These are phyloP conservation scores for Cercospora sp. DNA, from an alignment of 2,329 filamentous ascomycete genomes.

Conservation along the genomic window DNA sequence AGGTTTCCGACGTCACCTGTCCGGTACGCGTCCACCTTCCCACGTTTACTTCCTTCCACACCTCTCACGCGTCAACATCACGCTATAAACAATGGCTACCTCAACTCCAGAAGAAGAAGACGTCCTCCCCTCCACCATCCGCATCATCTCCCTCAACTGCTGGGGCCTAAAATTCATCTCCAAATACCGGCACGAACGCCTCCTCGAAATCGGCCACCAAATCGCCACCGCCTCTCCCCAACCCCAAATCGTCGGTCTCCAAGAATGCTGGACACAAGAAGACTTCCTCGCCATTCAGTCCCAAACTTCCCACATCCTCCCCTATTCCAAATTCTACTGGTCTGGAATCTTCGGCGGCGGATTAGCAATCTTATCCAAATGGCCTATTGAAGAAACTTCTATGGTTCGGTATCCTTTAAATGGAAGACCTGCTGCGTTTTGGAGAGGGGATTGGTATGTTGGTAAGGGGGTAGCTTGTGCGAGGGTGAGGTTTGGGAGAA, in stretches of 20 bases:
- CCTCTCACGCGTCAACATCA: not conserved
- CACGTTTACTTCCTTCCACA: not conserved
- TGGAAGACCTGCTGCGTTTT: slow-evolving; percentile 89
- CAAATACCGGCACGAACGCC: slow-evolving; percentile 71
- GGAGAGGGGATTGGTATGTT: slow-evolving; percentile 92
- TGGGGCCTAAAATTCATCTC: slow-evolving; percentile 93
- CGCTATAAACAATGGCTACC: not conserved
- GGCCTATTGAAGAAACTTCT: slow-evolving; percentile 85
- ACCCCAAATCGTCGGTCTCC: slow-evolving; percentile 86
- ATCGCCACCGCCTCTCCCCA: slow-evolving; percentile 66
- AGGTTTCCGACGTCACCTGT: not conserved
- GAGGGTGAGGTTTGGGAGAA: slow-evolving; percentile 68
- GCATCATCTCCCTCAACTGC: slow-evolving; percentile 88
- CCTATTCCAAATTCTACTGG: slow-evolving; percentile 90
- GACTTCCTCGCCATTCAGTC: slow-evolving; percentile 79
- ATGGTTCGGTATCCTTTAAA: slow-evolving; percentile 91
- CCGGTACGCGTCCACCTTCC: not conserved
- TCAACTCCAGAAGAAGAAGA: not conserved
- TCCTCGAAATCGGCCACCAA: slow-evolving; percentile 79
- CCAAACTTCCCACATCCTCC: slow-evolving; percentile 71
- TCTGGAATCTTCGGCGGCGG: slow-evolving; percentile 87
- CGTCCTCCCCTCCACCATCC: slow-evolving; percentile 54
- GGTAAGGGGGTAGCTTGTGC: slow-evolving; percentile 91
- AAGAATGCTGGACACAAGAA: slow-evolving; percentile 89
- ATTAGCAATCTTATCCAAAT: slow-evolving; percentile 82